Percentiles rank a stretch among this genome's conserved stretches.
Evolutionary conservation across 2,329 filamentous ascomycete genomes (phyloP).

Genomic region (Calonectria pauciramosa): DNA sequence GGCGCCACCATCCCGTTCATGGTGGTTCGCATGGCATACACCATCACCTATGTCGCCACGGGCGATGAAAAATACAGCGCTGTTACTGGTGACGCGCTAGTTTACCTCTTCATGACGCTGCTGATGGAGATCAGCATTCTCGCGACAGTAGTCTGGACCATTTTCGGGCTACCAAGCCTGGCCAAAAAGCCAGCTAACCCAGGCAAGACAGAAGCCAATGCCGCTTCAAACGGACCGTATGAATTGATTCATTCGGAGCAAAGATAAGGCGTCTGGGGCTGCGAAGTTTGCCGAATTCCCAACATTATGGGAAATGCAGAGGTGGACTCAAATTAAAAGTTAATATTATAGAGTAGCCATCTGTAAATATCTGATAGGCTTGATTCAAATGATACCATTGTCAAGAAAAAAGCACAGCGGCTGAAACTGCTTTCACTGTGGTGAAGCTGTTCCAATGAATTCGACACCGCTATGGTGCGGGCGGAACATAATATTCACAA

Average conservation of each 20-base stretch:
- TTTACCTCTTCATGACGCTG: background rate
- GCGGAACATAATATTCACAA: no score
- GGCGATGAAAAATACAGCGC: background rate
- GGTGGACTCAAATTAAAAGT: background rate
- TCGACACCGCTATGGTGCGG: no score
- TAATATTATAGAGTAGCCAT: background rate
- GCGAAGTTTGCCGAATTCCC: no score
- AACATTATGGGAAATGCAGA: no score
- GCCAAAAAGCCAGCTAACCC: background rate
- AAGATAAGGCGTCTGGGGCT: background rate
- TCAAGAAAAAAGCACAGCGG: no score
- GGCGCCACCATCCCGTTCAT: background rate
- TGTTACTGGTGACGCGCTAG: background rate
- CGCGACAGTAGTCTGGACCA: background rate
- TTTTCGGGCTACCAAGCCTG: background rate
- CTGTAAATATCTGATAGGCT: background rate
- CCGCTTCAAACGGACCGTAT: background rate
- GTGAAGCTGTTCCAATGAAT: no score
- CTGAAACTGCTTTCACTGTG: no score
- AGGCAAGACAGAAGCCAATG: background rate
- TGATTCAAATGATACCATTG: background rate
- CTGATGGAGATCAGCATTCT: background rate
- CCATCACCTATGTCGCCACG: background rate
- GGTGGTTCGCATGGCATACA: background rate
- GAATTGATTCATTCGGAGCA: background rate